Conservation (phyloP, 495 filamentous ascomycete species). For the Durotheca rogersii region DNA sequence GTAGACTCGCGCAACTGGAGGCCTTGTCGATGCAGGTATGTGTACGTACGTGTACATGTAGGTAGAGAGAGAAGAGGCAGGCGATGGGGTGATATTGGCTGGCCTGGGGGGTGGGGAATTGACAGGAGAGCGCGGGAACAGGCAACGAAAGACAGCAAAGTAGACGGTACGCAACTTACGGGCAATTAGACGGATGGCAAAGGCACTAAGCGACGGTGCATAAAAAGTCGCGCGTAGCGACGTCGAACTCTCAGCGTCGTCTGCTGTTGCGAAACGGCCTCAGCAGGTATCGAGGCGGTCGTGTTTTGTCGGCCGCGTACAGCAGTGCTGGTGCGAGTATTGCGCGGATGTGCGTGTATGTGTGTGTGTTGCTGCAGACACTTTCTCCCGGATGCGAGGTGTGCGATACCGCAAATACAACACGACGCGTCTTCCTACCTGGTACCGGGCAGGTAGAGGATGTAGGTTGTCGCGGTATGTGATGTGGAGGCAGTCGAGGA, state of each 20-base stretch:
- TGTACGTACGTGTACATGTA: no score
- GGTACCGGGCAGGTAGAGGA: conserved; percentile 7
- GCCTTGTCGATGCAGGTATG: conserved; percentile 6
- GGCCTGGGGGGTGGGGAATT: conserved; percentile 15
- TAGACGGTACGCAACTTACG: conserved; percentile 31
- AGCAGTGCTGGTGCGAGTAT: background rate
- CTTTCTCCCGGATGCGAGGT: no score
- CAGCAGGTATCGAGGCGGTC: conserved; percentile 6
- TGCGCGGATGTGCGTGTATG: background rate
- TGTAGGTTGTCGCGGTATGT: no score
- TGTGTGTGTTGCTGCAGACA: conserved; percentile 7
- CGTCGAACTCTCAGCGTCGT: conserved; percentile 22
- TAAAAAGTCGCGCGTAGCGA: conserved; percentile 12
- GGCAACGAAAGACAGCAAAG: conserved; percentile 13
- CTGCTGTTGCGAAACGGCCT: conserved; percentile 8
- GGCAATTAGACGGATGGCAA: conserved; percentile 9
- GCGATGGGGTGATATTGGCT: conserved; percentile 5
- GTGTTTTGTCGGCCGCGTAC: conserved; percentile 24
- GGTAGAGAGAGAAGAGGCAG: background rate
- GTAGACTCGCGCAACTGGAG: conserved; percentile 17
- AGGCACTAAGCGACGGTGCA: no score
- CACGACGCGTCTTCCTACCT: conserved; percentile 13
- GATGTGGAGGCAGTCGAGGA: no score
- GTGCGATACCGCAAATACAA: no score
- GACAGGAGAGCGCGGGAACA: conserved; percentile 14